phyloP scores from a whole-genome alignment of 164 flowering plant genomes.

The Vitis amurensis region DNA sequence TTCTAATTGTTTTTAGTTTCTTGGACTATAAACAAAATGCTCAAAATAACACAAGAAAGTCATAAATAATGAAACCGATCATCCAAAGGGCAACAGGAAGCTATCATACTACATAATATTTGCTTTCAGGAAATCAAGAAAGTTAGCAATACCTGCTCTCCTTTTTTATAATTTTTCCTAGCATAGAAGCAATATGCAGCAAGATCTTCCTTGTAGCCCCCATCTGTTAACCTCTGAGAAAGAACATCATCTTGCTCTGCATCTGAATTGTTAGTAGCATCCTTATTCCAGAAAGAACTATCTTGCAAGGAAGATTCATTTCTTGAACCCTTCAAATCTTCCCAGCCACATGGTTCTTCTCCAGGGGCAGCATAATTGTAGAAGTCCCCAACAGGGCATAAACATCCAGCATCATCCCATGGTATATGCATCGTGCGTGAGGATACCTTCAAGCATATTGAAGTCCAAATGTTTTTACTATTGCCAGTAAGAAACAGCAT shows the following conservation, averaged over 20 bases:
- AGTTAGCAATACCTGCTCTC: constrained; percentile 76
- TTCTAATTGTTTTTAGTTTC: too few relatives aligned
- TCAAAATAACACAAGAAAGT: too few relatives aligned
- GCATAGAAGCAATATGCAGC: constrained; percentile 90
- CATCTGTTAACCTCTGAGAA: constrained; percentile 65
- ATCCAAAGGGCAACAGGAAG: too few relatives aligned
- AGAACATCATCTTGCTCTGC: constrained; percentile 23
- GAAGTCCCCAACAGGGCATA: constrained; percentile 95
- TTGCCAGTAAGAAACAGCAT: too few relatives aligned
- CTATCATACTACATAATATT: background rate
- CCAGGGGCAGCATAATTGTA: constrained; percentile 92
- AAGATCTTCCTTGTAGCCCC: constrained; percentile 56
- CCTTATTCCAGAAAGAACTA: constrained; percentile 15
- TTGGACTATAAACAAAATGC: too few relatives aligned
- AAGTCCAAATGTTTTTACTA: background rate
- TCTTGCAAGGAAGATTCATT: constrained; percentile 18
- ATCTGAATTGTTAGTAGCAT: constrained; percentile 11
- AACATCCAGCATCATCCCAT: constrained; percentile 97
- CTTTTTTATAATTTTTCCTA: constrained; percentile 54
- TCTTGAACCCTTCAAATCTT: constrained; percentile 12
- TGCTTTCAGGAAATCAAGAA: background rate
- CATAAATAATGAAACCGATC: too few relatives aligned
- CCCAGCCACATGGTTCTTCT: constrained; percentile 36
- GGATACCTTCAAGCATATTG: constrained; percentile 61
- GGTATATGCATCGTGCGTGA: constrained; percentile 86